These are phyloP conservation scores for Aciculosporium take DNA, from an alignment of 2,329 filamentous ascomycete genomes.

Conservation along the genomic window DNA sequence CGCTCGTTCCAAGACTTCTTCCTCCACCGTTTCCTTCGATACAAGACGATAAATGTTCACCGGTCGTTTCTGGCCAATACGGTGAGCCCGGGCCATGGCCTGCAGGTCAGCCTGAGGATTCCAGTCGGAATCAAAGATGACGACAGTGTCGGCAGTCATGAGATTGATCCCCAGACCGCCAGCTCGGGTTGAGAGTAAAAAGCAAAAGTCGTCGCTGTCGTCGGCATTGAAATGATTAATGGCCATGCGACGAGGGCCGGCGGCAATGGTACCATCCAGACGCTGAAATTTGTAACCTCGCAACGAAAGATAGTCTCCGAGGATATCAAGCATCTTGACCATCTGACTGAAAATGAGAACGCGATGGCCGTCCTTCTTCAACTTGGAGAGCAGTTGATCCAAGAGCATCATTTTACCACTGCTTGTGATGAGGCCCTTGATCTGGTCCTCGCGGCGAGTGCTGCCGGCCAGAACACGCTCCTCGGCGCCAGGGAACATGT, in stretches of 20 bases:
- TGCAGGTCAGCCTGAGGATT: conserved; percentile 97
- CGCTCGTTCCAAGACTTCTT: conserved; percentile 90
- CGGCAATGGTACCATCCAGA: conserved; percentile 86
- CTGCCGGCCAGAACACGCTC: conserved; percentile 74
- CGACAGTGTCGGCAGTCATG: conserved; percentile 96
- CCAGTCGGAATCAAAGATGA: conserved; percentile 98
- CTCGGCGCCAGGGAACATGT: conserved; percentile 93
- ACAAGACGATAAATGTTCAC: conserved; percentile 95
- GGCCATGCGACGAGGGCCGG: conserved; percentile 74
- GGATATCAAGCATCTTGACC: conserved; percentile 96
- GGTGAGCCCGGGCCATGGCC: conserved; percentile 95
- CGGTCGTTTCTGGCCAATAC: conserved; percentile 90
- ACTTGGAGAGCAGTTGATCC: conserved; percentile 83
- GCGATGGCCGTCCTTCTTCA: conserved; percentile 85
- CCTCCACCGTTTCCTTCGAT: conserved; percentile 95
- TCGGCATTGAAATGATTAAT: conserved; percentile 99
- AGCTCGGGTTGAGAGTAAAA: conserved; percentile 84
- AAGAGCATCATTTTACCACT: conserved; percentile 99
- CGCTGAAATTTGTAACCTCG: conserved; percentile 93
- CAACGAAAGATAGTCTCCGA: conserved; percentile 84
- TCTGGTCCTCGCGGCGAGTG: conserved; percentile 70
- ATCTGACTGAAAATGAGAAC: conserved; percentile 99
- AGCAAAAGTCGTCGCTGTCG: conserved; percentile 89
- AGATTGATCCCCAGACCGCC: conserved; percentile 97
- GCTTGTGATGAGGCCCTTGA: conserved; percentile 87